phyloP scores from a whole-genome alignment of 768 basidiomycete genomes.

The Auricularia cornea region DNA sequence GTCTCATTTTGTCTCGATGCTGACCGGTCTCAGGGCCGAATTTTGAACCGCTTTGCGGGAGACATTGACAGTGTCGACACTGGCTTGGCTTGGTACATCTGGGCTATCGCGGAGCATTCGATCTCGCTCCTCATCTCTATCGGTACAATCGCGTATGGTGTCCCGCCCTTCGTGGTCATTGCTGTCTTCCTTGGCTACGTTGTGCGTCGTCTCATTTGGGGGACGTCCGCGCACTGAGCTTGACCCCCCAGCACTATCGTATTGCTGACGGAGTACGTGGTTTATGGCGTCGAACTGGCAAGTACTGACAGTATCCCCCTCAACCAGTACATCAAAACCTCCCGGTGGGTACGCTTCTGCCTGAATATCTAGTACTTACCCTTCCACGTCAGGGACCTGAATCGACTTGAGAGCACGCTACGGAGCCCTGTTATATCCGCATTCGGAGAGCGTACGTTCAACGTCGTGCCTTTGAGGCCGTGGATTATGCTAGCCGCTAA shows the following conservation, averaged over 20 bases:
- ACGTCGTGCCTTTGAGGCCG: too few species aligned
- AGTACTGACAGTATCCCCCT: too few species aligned
- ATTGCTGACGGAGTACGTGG: not conserved
- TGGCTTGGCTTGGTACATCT: slow-evolving; percentile 15
- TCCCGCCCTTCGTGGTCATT: slow-evolving; percentile 6
- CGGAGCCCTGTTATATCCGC: not conserved
- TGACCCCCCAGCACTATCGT: not conserved
- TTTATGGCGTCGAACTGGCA: not conserved
- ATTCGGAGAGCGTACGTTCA: not conserved
- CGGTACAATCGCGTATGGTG: slow-evolving; percentile 13
- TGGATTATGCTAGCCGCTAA: too few species aligned
- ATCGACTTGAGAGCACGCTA: not conserved
- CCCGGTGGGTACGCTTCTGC: not conserved
- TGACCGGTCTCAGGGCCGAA: not conserved
- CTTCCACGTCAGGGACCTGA: not conserved
- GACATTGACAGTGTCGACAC: slow-evolving; percentile 23
- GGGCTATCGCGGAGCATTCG: slow-evolving; percentile 23
- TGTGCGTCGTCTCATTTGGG: not conserved
- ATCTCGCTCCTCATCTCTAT: slow-evolving; percentile 5
- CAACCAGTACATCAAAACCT: not conserved
- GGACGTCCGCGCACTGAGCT: not conserved
- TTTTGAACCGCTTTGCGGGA: slow-evolving; percentile 2
- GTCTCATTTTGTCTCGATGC: too few species aligned
- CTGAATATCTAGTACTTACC: not conserved
- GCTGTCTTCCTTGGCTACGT: slow-evolving; percentile 5